These are phyloP conservation scores for Heterobasidion occidentale DNA, from an alignment of 1,284 basidiomycete species.

Conservation along the genomic window DNA sequence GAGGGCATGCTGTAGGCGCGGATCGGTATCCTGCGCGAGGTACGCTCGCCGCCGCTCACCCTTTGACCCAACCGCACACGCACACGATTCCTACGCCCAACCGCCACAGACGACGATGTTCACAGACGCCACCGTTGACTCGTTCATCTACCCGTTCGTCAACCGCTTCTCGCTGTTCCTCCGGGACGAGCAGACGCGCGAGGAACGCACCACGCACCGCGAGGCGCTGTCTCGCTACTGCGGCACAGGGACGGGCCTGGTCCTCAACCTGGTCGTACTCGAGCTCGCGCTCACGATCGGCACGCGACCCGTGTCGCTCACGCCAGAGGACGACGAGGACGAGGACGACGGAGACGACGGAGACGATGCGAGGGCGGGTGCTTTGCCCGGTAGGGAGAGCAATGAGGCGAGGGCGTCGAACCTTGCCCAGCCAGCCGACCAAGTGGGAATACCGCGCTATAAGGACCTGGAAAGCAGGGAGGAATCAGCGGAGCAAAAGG, in stretches of 20 bases:
- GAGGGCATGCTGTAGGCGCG: no score
- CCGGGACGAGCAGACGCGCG: conserved; percentile 70
- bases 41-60: neutral
- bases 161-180: conserved; percentile 90
- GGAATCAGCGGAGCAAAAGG: no score
- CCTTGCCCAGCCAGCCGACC: no score
- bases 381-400: conserved; percentile 1
- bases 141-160: conserved; percentile 82
- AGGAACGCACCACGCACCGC: conserved; percentile 52
- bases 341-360: conserved; percentile 20
- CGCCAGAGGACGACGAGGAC: conserved; percentile 35
- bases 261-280: conserved; percentile 74
- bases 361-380: no score
- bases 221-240: conserved; percentile 46
- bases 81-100: conserved; percentile 6
- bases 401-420: conserved; percentile 48
- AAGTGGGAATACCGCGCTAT: no score
- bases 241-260: conserved; percentile 63
- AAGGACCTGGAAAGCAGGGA: no score
- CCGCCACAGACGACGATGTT: conserved; percentile 34
- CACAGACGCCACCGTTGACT: conserved; percentile 76
- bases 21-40: no score
- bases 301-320: conserved; percentile 46
- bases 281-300: conserved; percentile 79
- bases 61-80: conserved; percentile 8